These are phyloP conservation scores for Aspergillus vadensis DNA, from an alignment of 2,329 filamentous ascomycete genomes.

Conservation along the genomic window DNA sequence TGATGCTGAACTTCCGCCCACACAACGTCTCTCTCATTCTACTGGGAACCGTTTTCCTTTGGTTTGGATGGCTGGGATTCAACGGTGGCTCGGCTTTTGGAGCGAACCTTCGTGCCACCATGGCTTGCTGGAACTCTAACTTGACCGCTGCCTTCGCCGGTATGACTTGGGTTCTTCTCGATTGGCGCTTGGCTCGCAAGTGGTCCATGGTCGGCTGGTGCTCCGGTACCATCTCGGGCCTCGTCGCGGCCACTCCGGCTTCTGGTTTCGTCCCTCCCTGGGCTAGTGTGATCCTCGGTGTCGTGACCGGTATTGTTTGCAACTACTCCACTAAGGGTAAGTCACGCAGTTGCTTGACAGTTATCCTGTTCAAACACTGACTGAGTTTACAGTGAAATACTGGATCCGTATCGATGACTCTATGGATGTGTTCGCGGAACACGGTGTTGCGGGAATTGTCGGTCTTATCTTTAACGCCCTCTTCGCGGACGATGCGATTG, in stretches of 20 bases:
- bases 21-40: constrained; percentile 98
- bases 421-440: constrained; percentile 88
- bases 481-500: constrained; percentile 74
- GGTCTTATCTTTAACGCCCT: constrained; percentile 78
- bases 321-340: constrained; percentile 87
- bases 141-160: constrained; percentile 88
- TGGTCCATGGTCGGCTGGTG: constrained; percentile 95
- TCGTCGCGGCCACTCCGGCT: constrained; percentile 84
- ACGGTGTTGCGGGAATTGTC: constrained; percentile 79
- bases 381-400: constrained; percentile 59
- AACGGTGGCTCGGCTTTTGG: constrained; percentile 95
- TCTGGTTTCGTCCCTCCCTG: constrained; percentile 75
- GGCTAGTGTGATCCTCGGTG: constrained; percentile 63
- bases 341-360: constrained; percentile 37
- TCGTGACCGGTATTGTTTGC: constrained; percentile 67
- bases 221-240: constrained; percentile 81
- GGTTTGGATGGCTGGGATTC: constrained; percentile 99
- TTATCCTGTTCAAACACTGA: not conserved
- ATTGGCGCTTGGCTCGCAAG: constrained; percentile 91
- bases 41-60: constrained; percentile 90
- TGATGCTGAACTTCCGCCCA: constrained; percentile 99
- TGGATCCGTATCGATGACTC: constrained; percentile 81
- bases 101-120: constrained; percentile 87
- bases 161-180: constrained; percentile 91
- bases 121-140: constrained; percentile 99